phyloP scores from a whole-genome alignment of 176 grass and related monocot genomes.

The Lolium multiflorum region DNA sequence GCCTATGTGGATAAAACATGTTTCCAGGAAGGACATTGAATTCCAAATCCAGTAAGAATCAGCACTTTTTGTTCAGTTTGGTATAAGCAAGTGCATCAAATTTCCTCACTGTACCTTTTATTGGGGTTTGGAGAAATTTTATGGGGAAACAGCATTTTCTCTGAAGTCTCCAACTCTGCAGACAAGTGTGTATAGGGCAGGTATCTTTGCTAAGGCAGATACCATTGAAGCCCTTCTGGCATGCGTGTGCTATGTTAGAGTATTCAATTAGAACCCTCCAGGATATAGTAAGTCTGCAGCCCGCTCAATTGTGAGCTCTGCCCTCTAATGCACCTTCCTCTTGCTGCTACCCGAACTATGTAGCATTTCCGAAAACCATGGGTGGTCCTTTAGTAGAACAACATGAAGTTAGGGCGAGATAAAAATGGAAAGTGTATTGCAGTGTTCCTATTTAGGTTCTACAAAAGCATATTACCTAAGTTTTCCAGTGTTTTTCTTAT shows the following conservation, averaged over 20 bases:
- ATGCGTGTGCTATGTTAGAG: background rate
- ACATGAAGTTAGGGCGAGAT: background rate
- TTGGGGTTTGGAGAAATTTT: background rate
- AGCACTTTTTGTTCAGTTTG: background rate
- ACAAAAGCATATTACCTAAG: background rate
- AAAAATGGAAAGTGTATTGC: background rate
- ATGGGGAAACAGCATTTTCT: background rate
- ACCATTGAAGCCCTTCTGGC: background rate
- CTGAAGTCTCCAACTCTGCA: background rate
- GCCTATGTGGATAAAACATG: background rate
- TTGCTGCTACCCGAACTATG: background rate
- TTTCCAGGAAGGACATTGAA: background rate
- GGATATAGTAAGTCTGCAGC: background rate
- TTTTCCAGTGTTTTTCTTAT: background rate
- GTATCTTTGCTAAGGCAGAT: no score
- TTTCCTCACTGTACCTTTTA: background rate
- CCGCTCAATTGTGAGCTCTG: background rate
- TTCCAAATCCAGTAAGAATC: background rate
- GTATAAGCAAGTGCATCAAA: background rate
- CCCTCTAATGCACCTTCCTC: background rate
- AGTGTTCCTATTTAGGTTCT: conserved; percentile 10
- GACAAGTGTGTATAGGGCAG: background rate
- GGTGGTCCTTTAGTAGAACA: background rate
- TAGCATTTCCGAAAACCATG: background rate
- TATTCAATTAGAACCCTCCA: no score